These are phyloP conservation scores for Arabidopsis arenosa DNA, from an alignment of 345 rosid species.

Conservation along the genomic window DNA sequence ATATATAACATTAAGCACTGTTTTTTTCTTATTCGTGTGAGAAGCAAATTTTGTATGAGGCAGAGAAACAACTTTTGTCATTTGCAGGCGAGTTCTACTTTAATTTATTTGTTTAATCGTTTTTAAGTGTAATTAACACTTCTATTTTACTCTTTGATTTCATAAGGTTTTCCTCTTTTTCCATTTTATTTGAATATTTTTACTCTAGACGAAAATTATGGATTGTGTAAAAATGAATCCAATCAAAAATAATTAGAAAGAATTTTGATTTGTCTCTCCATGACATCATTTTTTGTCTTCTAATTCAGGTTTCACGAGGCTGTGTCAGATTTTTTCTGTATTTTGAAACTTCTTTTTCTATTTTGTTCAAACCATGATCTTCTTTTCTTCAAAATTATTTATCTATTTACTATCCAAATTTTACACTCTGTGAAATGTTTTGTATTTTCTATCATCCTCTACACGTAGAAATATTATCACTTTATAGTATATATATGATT, in stretches of 20 bases:
- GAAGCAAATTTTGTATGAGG: constrained; percentile 20
- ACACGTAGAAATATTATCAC: background rate
- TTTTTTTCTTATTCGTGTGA: background rate
- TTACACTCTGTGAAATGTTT: background rate
- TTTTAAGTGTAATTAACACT: no score
- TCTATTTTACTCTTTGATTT: background rate
- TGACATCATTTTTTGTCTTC: constrained; percentile 67
- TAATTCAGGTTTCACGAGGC: constrained; percentile 70
- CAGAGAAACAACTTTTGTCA: constrained; percentile 11
- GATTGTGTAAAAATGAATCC: constrained; percentile 10
- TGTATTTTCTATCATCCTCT: background rate
- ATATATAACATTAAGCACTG: constrained; percentile 16
- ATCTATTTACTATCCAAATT: background rate
- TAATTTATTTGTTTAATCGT: background rate
- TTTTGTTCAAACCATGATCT: no score
- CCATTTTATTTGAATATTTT: constrained; percentile 37
- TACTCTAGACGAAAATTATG: background rate
- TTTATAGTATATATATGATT: background rate
- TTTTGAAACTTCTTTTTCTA: background rate
- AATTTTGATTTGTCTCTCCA: constrained; percentile 43
- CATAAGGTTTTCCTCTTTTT: constrained; percentile 9
- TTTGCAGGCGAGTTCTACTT: constrained; percentile 37
- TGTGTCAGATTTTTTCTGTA: constrained; percentile 59
- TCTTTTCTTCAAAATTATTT: background rate
- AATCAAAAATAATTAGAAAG: constrained; percentile 1